A percentile compares a stretch with the other conserved stretches of the same genome.
These are phyloP conservation scores for Colletotrichum lini DNA, from an alignment of 2,329 filamentous ascomycete genomes.

Conservation along the genomic window DNA sequence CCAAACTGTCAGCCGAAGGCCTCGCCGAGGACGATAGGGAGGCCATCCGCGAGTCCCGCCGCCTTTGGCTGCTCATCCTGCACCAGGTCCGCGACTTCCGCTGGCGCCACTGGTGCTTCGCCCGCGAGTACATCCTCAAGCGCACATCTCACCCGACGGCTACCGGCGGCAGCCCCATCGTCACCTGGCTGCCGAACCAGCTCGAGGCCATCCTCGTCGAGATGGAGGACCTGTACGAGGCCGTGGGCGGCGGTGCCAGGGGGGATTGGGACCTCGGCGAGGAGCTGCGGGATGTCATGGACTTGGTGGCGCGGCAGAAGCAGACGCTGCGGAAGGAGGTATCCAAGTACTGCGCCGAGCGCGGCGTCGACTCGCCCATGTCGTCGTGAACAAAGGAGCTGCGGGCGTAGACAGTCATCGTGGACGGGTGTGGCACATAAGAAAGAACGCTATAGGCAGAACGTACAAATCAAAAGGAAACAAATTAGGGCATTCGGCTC, in stretches of 20 bases:
- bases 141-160: slow-evolving; percentile 82
- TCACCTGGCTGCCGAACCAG: slow-evolving; percentile 89
- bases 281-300: slow-evolving; percentile 74
- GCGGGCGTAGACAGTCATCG: slow-evolving; percentile 2
- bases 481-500: not conserved
- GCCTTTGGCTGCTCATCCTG: slow-evolving; percentile 75
- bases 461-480: slow-evolving; percentile 7
- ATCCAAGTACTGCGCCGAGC: slow-evolving; percentile 79
- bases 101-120: slow-evolving; percentile 90
- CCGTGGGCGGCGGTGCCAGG: slow-evolving; percentile 57
- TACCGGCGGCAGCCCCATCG: slow-evolving; percentile 85
- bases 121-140: slow-evolving; percentile 87
- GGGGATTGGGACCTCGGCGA: slow-evolving; percentile 60
- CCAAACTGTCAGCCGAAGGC: slow-evolving; percentile 44
- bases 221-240: slow-evolving; percentile 73
- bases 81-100: slow-evolving; percentile 86
- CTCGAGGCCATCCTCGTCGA: slow-evolving; percentile 80
- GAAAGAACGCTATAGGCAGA: not conserved
- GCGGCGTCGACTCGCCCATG: slow-evolving; percentile 55
- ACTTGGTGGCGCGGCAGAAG: slow-evolving; percentile 73
- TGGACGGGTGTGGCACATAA: slow-evolving; percentile 1
- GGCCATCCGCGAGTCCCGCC: slow-evolving; percentile 67
- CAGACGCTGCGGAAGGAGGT: slow-evolving; percentile 81
- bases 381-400: slow-evolving; percentile 13
- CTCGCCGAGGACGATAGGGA: slow-evolving; percentile 48